Evolutionary conservation across 345 rosid species (phyloP).

Genomic region (Camelina neglecta): DNA sequence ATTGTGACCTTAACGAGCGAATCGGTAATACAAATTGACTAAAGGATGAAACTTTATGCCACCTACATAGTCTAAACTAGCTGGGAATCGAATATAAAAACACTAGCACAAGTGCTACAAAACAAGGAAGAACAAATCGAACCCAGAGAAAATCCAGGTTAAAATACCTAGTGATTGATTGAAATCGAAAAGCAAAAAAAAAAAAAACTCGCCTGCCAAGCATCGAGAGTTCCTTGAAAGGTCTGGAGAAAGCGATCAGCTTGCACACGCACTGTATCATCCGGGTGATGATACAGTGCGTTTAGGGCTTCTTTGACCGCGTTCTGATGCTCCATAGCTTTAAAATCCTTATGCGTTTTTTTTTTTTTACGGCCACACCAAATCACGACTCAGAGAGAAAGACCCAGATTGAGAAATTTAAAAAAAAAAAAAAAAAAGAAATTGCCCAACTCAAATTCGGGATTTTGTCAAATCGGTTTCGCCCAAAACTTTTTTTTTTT

Average conservation of each 20-base stretch:
- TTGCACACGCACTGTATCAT: conserved; percentile 76
- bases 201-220: conserved; percentile 78
- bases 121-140: conserved; percentile 30
- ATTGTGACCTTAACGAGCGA: conserved; percentile 1
- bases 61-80: not conserved
- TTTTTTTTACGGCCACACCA: conserved; percentile 29
- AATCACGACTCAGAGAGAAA: conserved; percentile 21
- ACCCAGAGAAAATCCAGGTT: not conserved
- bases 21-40: not conserved
- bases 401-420: conserved; percentile 24
- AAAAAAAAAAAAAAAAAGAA: conserved; percentile 30
- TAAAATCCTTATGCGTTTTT: not conserved
- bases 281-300: conserved; percentile 97
- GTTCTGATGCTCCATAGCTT: conserved; percentile 79
- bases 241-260: conserved; percentile 96
- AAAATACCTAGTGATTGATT: not conserved
- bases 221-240: conserved; percentile 94
- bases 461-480: conserved; percentile 42
- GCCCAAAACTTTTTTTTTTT: conserved; percentile 17
- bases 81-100: conserved; percentile 7
- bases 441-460: conserved; percentile 27
- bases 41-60: conserved; percentile 17
- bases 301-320: conserved; percentile 96
- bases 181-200: not conserved
- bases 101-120: conserved; percentile 10